Evolutionary conservation across 2,329 filamentous ascomycete genomes (phyloP).

Genomic region (Aspergillus calidoustus): DNA sequence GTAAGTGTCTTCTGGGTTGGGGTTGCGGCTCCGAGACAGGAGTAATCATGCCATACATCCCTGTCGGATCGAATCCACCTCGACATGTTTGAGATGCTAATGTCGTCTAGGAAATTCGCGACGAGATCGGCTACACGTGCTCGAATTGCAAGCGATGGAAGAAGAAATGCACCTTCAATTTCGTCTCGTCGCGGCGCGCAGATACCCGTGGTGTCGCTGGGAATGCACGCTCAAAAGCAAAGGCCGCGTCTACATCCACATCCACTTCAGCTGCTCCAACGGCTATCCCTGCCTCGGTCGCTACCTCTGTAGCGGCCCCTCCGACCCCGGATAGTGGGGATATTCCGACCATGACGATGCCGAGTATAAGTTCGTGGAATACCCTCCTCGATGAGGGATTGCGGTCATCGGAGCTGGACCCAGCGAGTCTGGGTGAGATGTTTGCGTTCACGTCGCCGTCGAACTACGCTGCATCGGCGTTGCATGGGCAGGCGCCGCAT

Average conservation of each 20-base stretch:
- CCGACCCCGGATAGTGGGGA: background rate
- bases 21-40: no score
- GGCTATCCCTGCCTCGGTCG: background rate
- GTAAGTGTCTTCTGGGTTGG: background rate
- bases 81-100: background rate
- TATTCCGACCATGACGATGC: background rate
- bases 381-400: background rate
- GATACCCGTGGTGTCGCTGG: background rate
- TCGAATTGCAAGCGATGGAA: slow-evolving; percentile 14
- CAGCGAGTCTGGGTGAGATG: background rate
- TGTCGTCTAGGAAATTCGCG: background rate
- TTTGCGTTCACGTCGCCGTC: background rate
- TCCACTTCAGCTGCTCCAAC: background rate
- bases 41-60: background rate
- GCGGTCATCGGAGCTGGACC: background rate
- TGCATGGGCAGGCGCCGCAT: background rate
- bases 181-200: background rate
- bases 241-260: background rate
- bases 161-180: slow-evolving; percentile 9
- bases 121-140: background rate
- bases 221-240: background rate
- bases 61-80: no score
- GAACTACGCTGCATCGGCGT: background rate
- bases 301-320: background rate
- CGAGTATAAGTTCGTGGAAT: background rate